phyloP scores from a whole-genome alignment of 169 alveolate species.

The Plasmodium relictum region DNA sequence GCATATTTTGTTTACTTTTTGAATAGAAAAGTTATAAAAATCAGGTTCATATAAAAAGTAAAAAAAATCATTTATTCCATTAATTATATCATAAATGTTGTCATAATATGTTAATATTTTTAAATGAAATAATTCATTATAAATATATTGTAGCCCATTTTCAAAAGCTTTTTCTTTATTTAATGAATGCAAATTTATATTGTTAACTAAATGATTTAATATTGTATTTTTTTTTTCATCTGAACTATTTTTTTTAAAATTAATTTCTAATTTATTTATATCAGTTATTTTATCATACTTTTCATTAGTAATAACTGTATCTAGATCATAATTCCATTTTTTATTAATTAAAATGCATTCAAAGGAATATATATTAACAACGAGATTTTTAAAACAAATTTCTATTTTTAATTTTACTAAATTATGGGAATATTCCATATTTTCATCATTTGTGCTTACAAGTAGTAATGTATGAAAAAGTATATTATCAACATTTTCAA shows the following conservation, averaged over 20 bases:
- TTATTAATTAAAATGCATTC: conserved; percentile 35
- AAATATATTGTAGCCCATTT: background rate
- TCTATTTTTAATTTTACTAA: conserved; percentile 13
- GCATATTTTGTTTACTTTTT: conserved; percentile 10
- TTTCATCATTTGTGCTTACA: conserved; percentile 22
- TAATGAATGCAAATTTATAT: background rate
- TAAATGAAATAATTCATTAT: background rate
- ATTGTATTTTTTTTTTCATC: background rate
- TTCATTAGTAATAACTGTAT: conserved; percentile 1
- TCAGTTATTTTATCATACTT: background rate
- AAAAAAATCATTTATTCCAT: conserved; percentile 17
- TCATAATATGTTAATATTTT: background rate
- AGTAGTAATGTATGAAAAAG: conserved; percentile 25
- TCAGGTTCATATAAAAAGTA: conserved; percentile 37
- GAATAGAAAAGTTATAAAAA: conserved; percentile 46
- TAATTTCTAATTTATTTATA: background rate
- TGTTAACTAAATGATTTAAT: background rate
- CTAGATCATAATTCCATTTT: conserved; percentile 16
- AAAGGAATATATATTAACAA: conserved; percentile 1
- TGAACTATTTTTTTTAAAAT: background rate
- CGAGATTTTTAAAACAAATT: background rate
- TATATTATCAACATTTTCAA: conserved; percentile 15
- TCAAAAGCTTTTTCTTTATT: background rate
- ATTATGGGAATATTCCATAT: conserved; percentile 28
- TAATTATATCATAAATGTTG: background rate